Conservation (phyloP, 192 early-diverging fungal genomes). For the Umbelopsis sp. region DNA sequence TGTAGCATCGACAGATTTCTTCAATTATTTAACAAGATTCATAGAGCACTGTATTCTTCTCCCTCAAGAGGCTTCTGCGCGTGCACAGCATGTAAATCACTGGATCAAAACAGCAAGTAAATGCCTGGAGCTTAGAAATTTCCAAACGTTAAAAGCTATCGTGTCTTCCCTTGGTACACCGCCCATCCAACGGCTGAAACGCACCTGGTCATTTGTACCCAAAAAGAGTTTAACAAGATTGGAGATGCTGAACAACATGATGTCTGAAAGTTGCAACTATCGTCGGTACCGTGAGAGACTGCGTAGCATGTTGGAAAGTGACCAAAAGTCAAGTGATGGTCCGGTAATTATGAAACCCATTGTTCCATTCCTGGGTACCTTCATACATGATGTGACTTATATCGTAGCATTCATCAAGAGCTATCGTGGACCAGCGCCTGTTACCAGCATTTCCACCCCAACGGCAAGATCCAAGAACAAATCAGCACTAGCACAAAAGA, state of each 20-base stretch:
- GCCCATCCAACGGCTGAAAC: constrained; percentile 65
- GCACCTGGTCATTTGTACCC: constrained; percentile 71
- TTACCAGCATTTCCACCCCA: background rate
- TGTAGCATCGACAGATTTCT: constrained; percentile 66
- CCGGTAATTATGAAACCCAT: constrained; percentile 45
- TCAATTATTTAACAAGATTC: constrained; percentile 72
- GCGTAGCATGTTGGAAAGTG: background rate
- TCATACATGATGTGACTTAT: constrained; percentile 78
- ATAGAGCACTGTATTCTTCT: constrained; percentile 68
- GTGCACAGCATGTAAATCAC: constrained; percentile 59
- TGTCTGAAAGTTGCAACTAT: constrained; percentile 71
- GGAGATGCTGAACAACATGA: constrained; percentile 52
- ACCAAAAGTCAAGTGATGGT: background rate
- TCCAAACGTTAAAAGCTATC: constrained; percentile 68
- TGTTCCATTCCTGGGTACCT: constrained; percentile 76
- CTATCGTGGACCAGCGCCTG: background rate
- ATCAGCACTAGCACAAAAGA: background rate
- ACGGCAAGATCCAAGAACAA: background rate
- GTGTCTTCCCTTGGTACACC: constrained; percentile 65
- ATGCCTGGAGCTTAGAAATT: constrained; percentile 60
- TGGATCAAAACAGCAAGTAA: constrained; percentile 69
- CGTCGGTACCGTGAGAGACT: constrained; percentile 56
- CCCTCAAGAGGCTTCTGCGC: constrained; percentile 50
- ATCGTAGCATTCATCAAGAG: constrained; percentile 64
- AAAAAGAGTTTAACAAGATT: constrained; percentile 55